Evolutionary conservation across 305 asterid species (phyloP).

Genomic region (Ilex paraguariensis): DNA sequence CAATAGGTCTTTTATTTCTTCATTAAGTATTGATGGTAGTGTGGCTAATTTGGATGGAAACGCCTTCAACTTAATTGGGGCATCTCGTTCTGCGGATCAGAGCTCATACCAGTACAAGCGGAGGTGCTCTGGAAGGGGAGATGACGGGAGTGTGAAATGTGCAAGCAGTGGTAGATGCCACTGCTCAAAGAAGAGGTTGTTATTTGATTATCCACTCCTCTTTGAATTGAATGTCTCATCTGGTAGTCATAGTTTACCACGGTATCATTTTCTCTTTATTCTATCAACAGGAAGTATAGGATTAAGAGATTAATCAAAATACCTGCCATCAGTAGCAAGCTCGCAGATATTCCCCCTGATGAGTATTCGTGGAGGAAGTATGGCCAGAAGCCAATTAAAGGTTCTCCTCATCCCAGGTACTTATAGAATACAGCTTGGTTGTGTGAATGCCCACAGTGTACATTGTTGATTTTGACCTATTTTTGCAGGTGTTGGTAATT

Average conservation of each 20-base stretch:
- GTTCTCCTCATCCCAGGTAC: constrained; percentile 92
- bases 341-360: constrained; percentile 89
- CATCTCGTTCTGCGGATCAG: constrained; percentile 74
- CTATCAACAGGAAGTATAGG: constrained; percentile 63
- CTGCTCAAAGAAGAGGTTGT: constrained; percentile 89
- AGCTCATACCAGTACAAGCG: constrained; percentile 57
- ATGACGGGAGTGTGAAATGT: constrained; percentile 76
- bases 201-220: neutral
- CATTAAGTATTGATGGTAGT: constrained; percentile 81
- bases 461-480: no score
- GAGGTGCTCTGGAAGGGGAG: constrained; percentile 73
- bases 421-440: no score
- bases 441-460: no score
- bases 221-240: no score
- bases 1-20: constrained; percentile 75
- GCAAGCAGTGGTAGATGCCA: constrained; percentile 80
- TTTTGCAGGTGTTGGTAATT: no score
- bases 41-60: constrained; percentile 68
- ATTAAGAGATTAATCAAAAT: constrained; percentile 80
- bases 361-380: constrained; percentile 95
- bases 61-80: constrained; percentile 64
- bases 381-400: constrained; percentile 95
- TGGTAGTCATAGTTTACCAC: neutral
- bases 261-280: neutral
- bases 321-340: constrained; percentile 87